Base-by-base conservation (phyloP, 2,329 filamentous ascomycete species). In the Cryphonectria carpinicola region DNA sequence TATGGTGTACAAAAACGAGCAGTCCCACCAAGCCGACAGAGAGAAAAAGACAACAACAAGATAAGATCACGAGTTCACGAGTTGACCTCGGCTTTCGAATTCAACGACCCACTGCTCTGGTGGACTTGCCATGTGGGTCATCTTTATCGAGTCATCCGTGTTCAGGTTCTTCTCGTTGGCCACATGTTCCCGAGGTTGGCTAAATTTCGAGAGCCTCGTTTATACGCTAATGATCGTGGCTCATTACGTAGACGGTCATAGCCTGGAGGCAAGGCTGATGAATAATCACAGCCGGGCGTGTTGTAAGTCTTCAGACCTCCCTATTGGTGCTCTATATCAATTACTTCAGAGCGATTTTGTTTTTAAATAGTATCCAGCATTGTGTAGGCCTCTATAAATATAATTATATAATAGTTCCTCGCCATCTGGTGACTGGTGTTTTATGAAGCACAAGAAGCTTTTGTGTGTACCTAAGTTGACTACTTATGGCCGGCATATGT, bases 61-160 rank as follows among this genome's bases (percentile, higher is more conserved):
- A 68, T 61, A 70, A 61, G 71, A 74, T 37, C 35, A 67, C 65
- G 43, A 22, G 25, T 43, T n/a, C n/a, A 54, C 56, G 54, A 66
- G 19, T 39, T 39, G 62, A 72, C 69, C 71, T 68, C 65, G 68
- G 68, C 68, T 70, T 60, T 64, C 46, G 41, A 65, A 28, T 17
- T 37, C 66, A 43, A 37, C n/a, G 70, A 65, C 61, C 70, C 70
- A 69, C 70, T 62, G 54, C 4, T 66, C 35, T 61, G 22, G 66
- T 71, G 60, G 66, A 64, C 56, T 46, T 39, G 35, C 54, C 54
- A 60, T 61, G 65, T 67, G 65, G 65, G 65, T 67, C 65, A 25
- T 60, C n/a, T 14, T 66, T 37, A 19, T 54, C 39, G 19, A 37
- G 54, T 67, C 65, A 67, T 41, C 52, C 19, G 49, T 7, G 28